Conservation (phyloP, 2,329 filamentous ascomycete species). For the Hymenotorrendiella dingleyae region DNA sequence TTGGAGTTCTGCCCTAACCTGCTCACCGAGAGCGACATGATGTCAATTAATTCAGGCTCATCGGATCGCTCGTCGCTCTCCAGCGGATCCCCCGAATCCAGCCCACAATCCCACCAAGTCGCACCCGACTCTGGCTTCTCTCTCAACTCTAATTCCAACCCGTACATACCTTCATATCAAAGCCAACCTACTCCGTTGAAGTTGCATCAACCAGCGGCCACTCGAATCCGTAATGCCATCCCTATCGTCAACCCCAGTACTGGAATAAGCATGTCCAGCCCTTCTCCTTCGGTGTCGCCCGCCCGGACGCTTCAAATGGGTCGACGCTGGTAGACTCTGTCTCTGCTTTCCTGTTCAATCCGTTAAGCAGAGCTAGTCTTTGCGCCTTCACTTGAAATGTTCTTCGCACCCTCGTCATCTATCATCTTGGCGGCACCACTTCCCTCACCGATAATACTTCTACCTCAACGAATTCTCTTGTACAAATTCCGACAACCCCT, state of each 20-base stretch:
- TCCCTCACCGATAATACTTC: too few species aligned
- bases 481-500: conserved; percentile 26
- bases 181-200: conserved; percentile 64
- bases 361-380: conserved; percentile 19
- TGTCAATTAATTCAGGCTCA: conserved; percentile 81
- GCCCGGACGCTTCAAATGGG: conserved; percentile 46
- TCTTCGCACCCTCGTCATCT: conserved; percentile 27
- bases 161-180: conserved; percentile 63
- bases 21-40: conserved; percentile 75
- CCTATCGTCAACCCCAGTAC: conserved; percentile 96
- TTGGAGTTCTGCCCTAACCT: conserved; percentile 91
- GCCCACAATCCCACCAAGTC: conserved; percentile 76
- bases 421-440: conserved; percentile 27
- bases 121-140: conserved; percentile 73
- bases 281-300: conserved; percentile 66
- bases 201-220: conserved; percentile 84
- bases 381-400: conserved; percentile 25
- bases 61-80: conserved; percentile 94
- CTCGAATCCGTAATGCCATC: conserved; percentile 88
- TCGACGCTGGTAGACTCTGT: conserved; percentile 29
- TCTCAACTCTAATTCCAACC: conserved; percentile 59
- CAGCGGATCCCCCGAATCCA: conserved; percentile 87
- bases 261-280: conserved; percentile 81
- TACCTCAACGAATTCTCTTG: conserved; percentile 31
- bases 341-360: conserved; percentile 19